phyloP scores from a whole-genome alignment of 2,329 filamentous ascomycete genomes.

The Davidsoniella australis region DNA sequence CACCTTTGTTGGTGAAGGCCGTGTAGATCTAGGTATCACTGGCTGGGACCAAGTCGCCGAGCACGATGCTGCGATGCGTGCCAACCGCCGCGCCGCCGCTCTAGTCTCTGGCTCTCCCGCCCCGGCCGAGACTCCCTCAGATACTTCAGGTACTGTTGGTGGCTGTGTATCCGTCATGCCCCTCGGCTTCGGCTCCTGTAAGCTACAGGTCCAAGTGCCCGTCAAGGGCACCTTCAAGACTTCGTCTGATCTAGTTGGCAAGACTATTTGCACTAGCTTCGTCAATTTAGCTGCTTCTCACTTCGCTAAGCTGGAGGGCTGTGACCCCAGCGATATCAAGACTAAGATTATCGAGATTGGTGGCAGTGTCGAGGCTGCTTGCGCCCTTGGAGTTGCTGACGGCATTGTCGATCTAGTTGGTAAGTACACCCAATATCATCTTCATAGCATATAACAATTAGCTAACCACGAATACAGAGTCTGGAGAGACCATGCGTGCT shows the following conservation, averaged over 20 bases:
- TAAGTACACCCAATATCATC: slow-evolving; percentile 29
- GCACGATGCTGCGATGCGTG: slow-evolving; percentile 51
- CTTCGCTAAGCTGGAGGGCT: slow-evolving; percentile 59
- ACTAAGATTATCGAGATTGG: slow-evolving; percentile 91
- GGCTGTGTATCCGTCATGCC: slow-evolving; percentile 79
- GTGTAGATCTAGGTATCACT: slow-evolving; percentile 86
- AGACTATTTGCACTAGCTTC: slow-evolving; percentile 92
- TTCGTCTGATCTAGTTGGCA: slow-evolving; percentile 67
- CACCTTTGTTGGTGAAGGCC: slow-evolving; percentile 88
- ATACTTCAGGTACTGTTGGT: slow-evolving; percentile 27
- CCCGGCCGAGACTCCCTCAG: slow-evolving; percentile 7
- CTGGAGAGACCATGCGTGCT: slow-evolving; percentile 94
- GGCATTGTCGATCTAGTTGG: slow-evolving; percentile 95
- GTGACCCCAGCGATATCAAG: slow-evolving; percentile 25
- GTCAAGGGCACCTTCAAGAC: slow-evolving; percentile 57
- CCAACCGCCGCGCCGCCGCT: slow-evolving; percentile 31
- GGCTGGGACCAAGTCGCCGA: slow-evolving; percentile 85
- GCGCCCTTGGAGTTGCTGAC: slow-evolving; percentile 85
- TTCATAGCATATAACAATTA: not conserved
- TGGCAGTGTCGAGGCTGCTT: slow-evolving; percentile 93
- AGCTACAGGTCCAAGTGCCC: slow-evolving; percentile 91
- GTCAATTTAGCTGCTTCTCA: slow-evolving; percentile 68
- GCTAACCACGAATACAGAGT: slow-evolving; percentile 42
- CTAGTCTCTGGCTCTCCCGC: slow-evolving; percentile 21
- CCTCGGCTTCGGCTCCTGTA: slow-evolving; percentile 78